phyloP scores from a whole-genome alignment of 2,329 filamentous ascomycete species.

The Truncatella angustata region DNA sequence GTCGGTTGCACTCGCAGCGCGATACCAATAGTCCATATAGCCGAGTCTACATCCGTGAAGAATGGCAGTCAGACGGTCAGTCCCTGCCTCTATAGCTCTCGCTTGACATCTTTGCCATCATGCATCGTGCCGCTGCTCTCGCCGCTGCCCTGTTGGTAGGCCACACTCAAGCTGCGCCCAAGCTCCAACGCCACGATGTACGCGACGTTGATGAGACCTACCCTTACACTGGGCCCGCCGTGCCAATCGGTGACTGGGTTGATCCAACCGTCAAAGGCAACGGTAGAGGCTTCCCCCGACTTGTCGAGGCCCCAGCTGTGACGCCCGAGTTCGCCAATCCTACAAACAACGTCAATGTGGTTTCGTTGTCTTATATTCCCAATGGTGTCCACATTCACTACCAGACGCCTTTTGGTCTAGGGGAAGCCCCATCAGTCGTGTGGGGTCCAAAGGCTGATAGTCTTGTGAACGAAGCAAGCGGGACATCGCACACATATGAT shows the following conservation, averaged over 20 bases:
- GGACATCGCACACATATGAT: not conserved
- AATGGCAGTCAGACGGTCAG: no score
- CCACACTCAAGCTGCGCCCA: conserved; percentile 1
- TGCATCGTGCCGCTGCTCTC: not conserved
- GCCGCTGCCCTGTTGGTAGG: not conserved
- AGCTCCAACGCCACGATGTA: not conserved
- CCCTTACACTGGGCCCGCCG: not conserved
- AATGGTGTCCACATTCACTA: conserved; percentile 4
- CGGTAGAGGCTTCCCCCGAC: conserved; percentile 5
- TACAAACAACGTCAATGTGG: conserved; percentile 5
- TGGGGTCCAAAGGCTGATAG: not conserved
- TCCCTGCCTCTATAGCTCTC: not conserved
- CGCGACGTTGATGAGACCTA: conserved; percentile 7
- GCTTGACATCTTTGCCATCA: not conserved
- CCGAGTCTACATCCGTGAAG: not conserved
- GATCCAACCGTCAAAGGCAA: conserved; percentile 5
- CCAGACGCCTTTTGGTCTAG: conserved; percentile 3
- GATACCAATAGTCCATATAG: not conserved
- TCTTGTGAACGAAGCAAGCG: not conserved
- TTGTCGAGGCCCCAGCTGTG: conserved; percentile 4
- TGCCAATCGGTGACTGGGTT: conserved; percentile 3
- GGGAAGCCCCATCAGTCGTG: not conserved
- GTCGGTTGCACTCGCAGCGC: not conserved
- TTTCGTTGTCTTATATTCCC: conserved; percentile 4
- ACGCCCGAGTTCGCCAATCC: not conserved